Evolutionary conservation across 345 rosid genomes (phyloP), one percentile per base, ranked within the genome.

Genomic region (Conringia planisiliqua): DNA sequence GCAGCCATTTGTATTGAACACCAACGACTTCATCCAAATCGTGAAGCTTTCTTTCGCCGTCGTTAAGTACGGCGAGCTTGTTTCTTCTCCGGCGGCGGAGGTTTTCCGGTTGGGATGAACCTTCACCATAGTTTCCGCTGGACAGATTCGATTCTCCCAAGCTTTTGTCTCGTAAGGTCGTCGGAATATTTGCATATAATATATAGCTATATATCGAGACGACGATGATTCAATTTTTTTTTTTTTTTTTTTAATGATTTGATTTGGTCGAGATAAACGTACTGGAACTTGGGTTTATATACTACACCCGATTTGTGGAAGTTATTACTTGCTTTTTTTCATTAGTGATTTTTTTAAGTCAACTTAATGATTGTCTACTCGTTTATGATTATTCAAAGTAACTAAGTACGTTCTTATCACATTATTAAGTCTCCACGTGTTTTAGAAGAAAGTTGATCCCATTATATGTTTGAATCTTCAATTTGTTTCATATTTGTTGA

Each of bases 1-100:
- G 80, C 89, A 87, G 6, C 91, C 91, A 52, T 82, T 83, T 61
- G 87, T 81, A 35, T 80, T 79, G 38, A 80, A 71, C 12, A 89
- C 80, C 7, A 87, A 77, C 42, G 91, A 89, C 64, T 87, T 89
- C 91, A 87, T 85, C 94, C 94, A 87, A 27, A 89, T 76, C 3
- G 94, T 89, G 77, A 85, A 85, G 17, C 77, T 80, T 65, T 80
- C 86, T 75, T 81, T 78, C 68, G 75, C 78, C n/a, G 85, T 73
- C 26, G 85, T 82, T 54, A 82, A 63, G 64, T 85, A 76, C 60
- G 71, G 80, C 1, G 80, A 76, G 14, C 14, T 62, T 70, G 51
- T 22, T 62, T 43, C 43, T 26, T 62, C 59, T 46, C 70, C 70
- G 58, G 65, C 5, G 14, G 2, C 32, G 40, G 63, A 7, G 40